Conservation (phyloP, 768 basidiomycete genomes). For the Russula sp. region DNA sequence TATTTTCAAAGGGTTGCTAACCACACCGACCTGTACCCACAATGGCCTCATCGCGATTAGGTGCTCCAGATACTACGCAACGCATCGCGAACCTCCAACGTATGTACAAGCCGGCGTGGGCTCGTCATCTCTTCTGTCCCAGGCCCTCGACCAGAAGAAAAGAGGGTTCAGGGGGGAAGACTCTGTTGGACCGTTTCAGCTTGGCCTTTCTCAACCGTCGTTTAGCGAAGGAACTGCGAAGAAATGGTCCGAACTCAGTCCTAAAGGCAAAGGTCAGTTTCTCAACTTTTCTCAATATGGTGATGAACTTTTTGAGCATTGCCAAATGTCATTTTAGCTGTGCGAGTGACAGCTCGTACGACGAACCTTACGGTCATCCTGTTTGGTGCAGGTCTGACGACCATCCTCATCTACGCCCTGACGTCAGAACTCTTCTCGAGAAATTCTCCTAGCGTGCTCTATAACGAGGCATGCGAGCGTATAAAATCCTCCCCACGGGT, state of each 20-base stretch:
- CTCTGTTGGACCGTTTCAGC: conserved; percentile 69
- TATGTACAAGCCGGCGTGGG: conserved; percentile 22
- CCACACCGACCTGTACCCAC: not conserved
- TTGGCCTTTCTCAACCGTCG: conserved; percentile 57
- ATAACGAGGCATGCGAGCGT: conserved; percentile 49
- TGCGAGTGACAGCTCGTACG: conserved; percentile 45
- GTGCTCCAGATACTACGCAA: conserved; percentile 10
- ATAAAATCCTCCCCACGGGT: conserved; percentile 43
- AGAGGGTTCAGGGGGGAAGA: conserved; percentile 39
- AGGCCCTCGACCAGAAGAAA: conserved; percentile 56
- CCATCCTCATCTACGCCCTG: conserved; percentile 68
- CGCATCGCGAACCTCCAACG: conserved; percentile 5
- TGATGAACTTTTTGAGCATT: not conserved
- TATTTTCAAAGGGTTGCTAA: not conserved
- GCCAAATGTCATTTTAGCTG: conserved; percentile 31
- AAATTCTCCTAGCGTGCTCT: conserved; percentile 80
- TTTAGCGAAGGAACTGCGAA: conserved; percentile 49
- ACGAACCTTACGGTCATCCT: conserved; percentile 50
- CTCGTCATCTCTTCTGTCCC: conserved; percentile 49
- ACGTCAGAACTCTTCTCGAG: conserved; percentile 82
- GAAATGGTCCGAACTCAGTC: conserved; percentile 75
- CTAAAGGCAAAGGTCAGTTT: conserved; percentile 61
- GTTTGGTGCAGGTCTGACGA: conserved; percentile 74
- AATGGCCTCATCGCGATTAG: not conserved
- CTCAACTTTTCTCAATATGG: not conserved